phyloP scores from a whole-genome alignment of 805 yeast genomes.

The Cyberlindnera maritima region DNA sequence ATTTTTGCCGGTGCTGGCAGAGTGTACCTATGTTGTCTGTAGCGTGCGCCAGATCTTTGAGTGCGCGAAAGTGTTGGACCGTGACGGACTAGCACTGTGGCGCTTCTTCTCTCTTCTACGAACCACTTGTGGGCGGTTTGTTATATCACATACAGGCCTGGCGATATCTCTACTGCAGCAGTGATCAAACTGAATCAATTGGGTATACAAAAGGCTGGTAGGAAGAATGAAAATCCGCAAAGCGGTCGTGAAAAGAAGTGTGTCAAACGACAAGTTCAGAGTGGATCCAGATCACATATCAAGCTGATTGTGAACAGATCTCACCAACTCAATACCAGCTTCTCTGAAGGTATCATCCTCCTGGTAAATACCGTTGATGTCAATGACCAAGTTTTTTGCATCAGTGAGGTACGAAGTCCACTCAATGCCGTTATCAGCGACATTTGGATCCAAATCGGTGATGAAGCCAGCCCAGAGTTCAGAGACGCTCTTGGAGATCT shows the following conservation, averaged over 20 bases:
- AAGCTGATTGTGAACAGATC: slow-evolving; percentile 5
- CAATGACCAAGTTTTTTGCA: slow-evolving; percentile 10
- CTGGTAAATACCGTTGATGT: slow-evolving; percentile 9
- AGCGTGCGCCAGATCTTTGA: too few species aligned
- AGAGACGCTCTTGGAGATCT: slow-evolving; percentile 7
- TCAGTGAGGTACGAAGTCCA: slow-evolving; percentile 6
- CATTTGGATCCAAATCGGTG: slow-evolving; percentile 13
- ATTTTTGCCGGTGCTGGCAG: too few species aligned
- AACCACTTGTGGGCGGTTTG: too few species aligned
- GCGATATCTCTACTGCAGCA: too few species aligned
- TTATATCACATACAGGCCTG: too few species aligned
- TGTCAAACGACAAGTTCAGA: not conserved
- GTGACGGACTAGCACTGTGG: too few species aligned
- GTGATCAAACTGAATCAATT: too few species aligned
- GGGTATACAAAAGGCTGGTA: not conserved
- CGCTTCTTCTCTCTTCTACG: too few species aligned
- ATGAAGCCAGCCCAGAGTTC: slow-evolving; percentile 14
- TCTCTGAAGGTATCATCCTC: slow-evolving; percentile 12
- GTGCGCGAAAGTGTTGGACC: too few species aligned
- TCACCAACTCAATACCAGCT: slow-evolving; percentile 4
- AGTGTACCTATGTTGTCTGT: too few species aligned
- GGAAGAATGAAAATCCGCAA: not conserved
- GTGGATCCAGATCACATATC: slow-evolving; percentile 8
- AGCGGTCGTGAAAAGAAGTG: not conserved
- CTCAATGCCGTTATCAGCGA: slow-evolving; percentile 6